phyloP scores from a whole-genome alignment of 1,284 basidiomycete genomes.

The Thelephora terrestris region DNA sequence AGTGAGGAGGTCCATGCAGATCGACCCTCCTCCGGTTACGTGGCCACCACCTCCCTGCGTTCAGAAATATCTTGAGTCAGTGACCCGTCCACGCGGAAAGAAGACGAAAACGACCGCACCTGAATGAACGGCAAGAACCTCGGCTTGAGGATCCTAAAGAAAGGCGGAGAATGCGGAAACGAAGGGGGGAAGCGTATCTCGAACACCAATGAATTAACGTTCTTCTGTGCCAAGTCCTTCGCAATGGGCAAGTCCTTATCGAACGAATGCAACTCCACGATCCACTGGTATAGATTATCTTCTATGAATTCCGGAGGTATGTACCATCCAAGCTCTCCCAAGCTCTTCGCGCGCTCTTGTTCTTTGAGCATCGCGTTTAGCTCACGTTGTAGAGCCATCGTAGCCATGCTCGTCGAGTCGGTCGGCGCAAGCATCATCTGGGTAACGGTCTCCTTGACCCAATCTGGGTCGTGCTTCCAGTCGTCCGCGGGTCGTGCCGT shows the following conservation, averaged over 20 bases:
- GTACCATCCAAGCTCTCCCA: constrained; percentile 52
- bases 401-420: constrained; percentile 38
- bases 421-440: constrained; percentile 44
- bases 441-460: constrained; percentile 32
- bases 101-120: constrained; percentile 12
- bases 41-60: constrained; percentile 50
- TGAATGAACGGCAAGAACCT: constrained; percentile 50
- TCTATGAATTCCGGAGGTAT: constrained; percentile 46
- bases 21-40: constrained; percentile 53
- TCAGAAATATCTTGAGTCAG: background rate
- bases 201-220: constrained; percentile 50
- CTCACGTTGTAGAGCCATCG: constrained; percentile 45
- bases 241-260: constrained; percentile 44
- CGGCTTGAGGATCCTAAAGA: constrained; percentile 53
- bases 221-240: constrained; percentile 37
- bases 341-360: constrained; percentile 35
- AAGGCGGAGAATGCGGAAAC: constrained; percentile 50
- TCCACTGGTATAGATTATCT: constrained; percentile 60
- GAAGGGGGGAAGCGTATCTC: constrained; percentile 51
- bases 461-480: constrained; percentile 44
- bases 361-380: constrained; percentile 45
- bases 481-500: constrained; percentile 21
- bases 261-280: constrained; percentile 57
- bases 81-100: too few species aligned
- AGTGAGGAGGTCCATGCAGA: constrained; percentile 59